Evolutionary conservation across 1,284 basidiomycete genomes (phyloP).

Genomic region (Heliocybe sulcata): DNA sequence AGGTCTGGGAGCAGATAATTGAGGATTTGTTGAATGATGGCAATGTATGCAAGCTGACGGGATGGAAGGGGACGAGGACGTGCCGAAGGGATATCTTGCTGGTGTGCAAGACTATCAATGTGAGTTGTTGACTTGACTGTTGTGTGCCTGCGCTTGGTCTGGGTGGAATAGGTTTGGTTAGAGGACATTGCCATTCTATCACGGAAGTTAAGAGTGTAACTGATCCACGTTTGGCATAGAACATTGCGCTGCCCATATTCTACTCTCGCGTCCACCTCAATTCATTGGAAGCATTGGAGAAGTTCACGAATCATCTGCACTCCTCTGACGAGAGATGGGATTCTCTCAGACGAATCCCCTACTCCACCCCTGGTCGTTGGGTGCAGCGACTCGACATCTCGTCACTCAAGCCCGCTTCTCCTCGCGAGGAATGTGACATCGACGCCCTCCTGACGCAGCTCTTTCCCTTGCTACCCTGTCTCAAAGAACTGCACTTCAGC

Average conservation of each 20-base stretch:
- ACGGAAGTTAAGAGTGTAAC: not conserved
- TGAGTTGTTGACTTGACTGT: constrained; percentile 28
- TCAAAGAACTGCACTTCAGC: constrained; percentile 53
- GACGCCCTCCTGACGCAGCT: constrained; percentile 56
- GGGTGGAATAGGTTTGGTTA: not conserved
- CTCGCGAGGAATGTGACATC: constrained; percentile 39
- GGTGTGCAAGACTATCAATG: constrained; percentile 70
- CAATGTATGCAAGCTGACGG: constrained; percentile 3
- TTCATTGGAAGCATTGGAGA: constrained; percentile 39
- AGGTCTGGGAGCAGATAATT: constrained; percentile 65
- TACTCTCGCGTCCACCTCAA: constrained; percentile 51
- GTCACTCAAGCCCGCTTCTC: constrained; percentile 33
- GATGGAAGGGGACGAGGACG: constrained; percentile 9
- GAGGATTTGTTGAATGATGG: constrained; percentile 34
- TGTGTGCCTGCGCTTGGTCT: constrained; percentile 2
- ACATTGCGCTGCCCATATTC: constrained; percentile 58
- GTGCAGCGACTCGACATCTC: constrained; percentile 69
- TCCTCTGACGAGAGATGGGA: constrained; percentile 76
- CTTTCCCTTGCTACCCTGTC: constrained; percentile 66
- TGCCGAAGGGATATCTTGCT: constrained; percentile 30
- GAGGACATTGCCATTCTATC: not conserved
- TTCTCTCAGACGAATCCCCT: constrained; percentile 75
- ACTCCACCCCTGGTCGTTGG: constrained; percentile 81
- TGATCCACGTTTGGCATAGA: constrained; percentile 30
- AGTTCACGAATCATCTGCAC: constrained; percentile 48